These are phyloP conservation scores for Fusarium marasasianum DNA, from an alignment of 2,329 filamentous ascomycete species.

Conservation along the genomic window DNA sequence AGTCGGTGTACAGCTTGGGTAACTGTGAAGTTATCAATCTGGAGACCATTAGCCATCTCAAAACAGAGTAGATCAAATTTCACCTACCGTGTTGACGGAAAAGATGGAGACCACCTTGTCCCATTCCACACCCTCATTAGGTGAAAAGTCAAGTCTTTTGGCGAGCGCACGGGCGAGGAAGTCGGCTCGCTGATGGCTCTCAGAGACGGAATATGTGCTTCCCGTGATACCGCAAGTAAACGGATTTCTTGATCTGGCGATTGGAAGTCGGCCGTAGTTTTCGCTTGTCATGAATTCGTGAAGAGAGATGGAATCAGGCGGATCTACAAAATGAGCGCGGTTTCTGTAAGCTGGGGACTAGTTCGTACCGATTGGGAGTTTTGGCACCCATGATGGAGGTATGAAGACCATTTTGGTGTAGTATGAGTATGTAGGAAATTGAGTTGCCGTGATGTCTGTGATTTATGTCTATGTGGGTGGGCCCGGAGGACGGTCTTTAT, in stretches of 20 bases:
- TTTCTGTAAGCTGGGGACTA: not conserved
- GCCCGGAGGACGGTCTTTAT: not conserved
- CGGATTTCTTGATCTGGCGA: not conserved
- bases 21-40: not conserved
- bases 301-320: not conserved
- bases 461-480: not conserved
- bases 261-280: not conserved
- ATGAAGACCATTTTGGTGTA: not conserved
- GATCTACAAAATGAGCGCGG: not conserved
- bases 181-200: conserved; percentile 49
- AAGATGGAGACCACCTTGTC: conserved; percentile 82
- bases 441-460: no score
- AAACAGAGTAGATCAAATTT: no score
- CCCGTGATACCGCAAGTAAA: not conserved
- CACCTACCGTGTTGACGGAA: conserved; percentile 70
- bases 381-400: not conserved
- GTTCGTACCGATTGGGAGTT: not conserved
- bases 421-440: not conserved
- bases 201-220: not conserved
- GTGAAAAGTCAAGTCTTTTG: conserved; percentile 74
- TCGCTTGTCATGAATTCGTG: not conserved
- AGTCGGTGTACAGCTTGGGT: not conserved
- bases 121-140: conserved; percentile 78
- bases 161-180: conserved; percentile 73
- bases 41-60: fast-evolving